Conservation (phyloP, 148 eudicot genomes). For the Diospyros lotus region DNA sequence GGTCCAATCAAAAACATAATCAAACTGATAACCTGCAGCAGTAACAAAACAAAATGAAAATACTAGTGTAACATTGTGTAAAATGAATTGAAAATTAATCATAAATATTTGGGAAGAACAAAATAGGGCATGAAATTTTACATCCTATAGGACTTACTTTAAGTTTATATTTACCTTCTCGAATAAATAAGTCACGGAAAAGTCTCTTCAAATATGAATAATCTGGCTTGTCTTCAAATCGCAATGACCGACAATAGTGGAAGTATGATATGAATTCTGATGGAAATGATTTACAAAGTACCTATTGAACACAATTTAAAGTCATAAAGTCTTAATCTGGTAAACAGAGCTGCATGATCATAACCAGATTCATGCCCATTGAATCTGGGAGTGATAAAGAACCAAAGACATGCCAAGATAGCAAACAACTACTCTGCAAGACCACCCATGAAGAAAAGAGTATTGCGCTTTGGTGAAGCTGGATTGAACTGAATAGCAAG, state of each 20-base stretch:
- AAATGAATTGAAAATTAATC: neutral
- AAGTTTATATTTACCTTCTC: conserved; percentile 62
- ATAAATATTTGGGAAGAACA: neutral
- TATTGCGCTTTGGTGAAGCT: neutral
- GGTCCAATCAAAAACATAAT: conserved; percentile 96
- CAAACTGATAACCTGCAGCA: conserved; percentile 74
- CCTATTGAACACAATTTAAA: conserved; percentile 37
- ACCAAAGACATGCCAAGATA: conserved; percentile 5
- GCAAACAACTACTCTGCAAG: neutral
- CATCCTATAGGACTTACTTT: neutral
- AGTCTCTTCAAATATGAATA: conserved; percentile 93
- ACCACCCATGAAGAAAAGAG: neutral
- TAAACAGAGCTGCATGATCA: neutral
- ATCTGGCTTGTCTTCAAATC: conserved; percentile 97
- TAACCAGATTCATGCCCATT: neutral
- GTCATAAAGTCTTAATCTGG: neutral
- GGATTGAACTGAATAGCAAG: neutral
- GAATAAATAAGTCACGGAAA: conserved; percentile 86
- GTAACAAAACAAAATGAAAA: conserved; percentile 12
- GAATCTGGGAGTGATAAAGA: conserved; percentile 1
- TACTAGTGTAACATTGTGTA: neutral
- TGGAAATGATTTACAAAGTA: conserved; percentile 86
- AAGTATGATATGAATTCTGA: conserved; percentile 93
- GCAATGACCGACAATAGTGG: conserved; percentile 83
- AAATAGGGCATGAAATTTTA: neutral